Evolutionary conservation across 176 grass and related monocot genomes (phyloP).

Genomic region (Triticum aestivum): IWGSC_CS_RefSeq_v2.1 NC_057808.1:463086913-463087412

Average conservation of each 20-base stretch:
- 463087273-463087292: not conserved
- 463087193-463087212: slow-evolving; percentile 2
- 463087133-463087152: slow-evolving; percentile 27
- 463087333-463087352: slow-evolving; percentile 2
- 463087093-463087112: slow-evolving; percentile 18
- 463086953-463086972: slow-evolving; percentile 1
- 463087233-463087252: not conserved
- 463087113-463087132: slow-evolving; percentile 27
- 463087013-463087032: not conserved
- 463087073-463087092: slow-evolving; percentile 27
- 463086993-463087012: not conserved
- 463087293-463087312: not conserved
- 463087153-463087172: slow-evolving; percentile 24
- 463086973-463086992: not conserved
- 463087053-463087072: not conserved
- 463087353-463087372: not conserved
- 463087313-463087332: slow-evolving; percentile 3
- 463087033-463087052: not conserved
- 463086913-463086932: not conserved
- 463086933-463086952: not conserved
- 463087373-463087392: not conserved
- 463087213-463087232: not conserved
- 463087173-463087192: not conserved
- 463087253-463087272: not conserved
- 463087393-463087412: not conserved